These are phyloP conservation scores for Aspergillus ruber DNA, from an alignment of 2,329 filamentous ascomycete genomes.

Conservation along the genomic window DNA sequence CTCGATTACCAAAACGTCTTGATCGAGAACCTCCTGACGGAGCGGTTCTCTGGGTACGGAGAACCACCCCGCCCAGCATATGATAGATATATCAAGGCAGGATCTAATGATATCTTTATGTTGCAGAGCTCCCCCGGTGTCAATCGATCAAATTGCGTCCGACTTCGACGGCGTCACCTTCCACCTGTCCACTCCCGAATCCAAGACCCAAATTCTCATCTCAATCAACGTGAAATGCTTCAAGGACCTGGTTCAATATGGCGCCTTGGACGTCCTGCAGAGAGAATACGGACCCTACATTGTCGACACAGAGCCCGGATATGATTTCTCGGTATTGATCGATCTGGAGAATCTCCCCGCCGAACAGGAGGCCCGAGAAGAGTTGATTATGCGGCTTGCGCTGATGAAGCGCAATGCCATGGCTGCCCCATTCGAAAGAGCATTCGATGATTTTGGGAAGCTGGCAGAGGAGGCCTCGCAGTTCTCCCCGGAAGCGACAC, in stretches of 20 bases:
- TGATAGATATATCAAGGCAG: slow-evolving; percentile 28
- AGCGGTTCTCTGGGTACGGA: slow-evolving; percentile 78
- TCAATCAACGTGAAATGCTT: slow-evolving; percentile 95
- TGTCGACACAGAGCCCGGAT: slow-evolving; percentile 77
- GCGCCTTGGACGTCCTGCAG: slow-evolving; percentile 82
- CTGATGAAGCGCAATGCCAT: slow-evolving; percentile 96
- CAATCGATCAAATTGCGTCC: slow-evolving; percentile 96
- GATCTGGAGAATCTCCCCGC: slow-evolving; percentile 82
- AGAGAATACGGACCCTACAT: slow-evolving; percentile 94
- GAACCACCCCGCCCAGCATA: slow-evolving; percentile 13
- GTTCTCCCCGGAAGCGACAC: slow-evolving; percentile 89
- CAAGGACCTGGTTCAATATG: slow-evolving; percentile 84
- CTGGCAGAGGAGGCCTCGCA: slow-evolving; percentile 83
- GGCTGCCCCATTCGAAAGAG: slow-evolving; percentile 96
- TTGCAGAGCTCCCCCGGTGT: slow-evolving; percentile 68
- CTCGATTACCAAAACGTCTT: slow-evolving; percentile 98
- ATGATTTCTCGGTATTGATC: slow-evolving; percentile 89
- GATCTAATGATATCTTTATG: slow-evolving; percentile 29
- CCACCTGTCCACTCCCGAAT: slow-evolving; percentile 92
- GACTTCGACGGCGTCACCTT: slow-evolving; percentile 99
- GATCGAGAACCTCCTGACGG: slow-evolving; percentile 90
- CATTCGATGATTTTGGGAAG: slow-evolving; percentile 85
- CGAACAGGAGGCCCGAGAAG: slow-evolving; percentile 78
- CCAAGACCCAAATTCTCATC: slow-evolving; percentile 88
- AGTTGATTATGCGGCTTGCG: slow-evolving; percentile 78